Evolutionary conservation across 2,329 filamentous ascomycete genomes (phyloP), one percentile per base, ranked within the genome.

Genomic region (Monilinia laxa): DNA sequence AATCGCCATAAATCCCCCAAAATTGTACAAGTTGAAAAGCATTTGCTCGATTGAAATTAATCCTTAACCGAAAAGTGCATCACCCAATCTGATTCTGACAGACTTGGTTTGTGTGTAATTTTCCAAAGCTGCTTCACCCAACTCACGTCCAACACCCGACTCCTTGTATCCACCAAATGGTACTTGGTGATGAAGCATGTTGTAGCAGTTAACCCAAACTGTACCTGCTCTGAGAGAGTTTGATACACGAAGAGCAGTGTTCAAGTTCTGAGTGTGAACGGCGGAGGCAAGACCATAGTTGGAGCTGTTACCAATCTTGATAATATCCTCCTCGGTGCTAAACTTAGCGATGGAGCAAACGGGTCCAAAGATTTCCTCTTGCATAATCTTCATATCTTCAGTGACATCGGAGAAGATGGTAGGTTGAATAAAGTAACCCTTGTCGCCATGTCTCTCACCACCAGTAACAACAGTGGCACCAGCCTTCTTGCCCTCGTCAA

Each of bases 131-230:
- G 84, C 85, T 81, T 90, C 87, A 69, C 89, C 88, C 4, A 90
- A 81, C 78, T 96, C 92, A 66, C 90, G 87, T 55, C 91, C 91
- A 67, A 93, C 90, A 69, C 92, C 91, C 35, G 82, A 86, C 79
- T 92, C 85, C 80, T 93, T 94, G 82, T 85, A 92, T 0, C 92
- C 92, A 64, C 90, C 89, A 72, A 93, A 93, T 23, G 76, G 78
- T 60, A 90, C 73, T 73, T 87, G 82, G 79, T 87, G 85, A 77
- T 90, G 86, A 1, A 95, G 80, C 69, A 87, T 81, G 79, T 95
- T 96, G 81, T 94, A 75, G 64, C 68, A 72, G 62, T 74, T 72
- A 67, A 75, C 74, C 75, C 76, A 78, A 62, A 77, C 75, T 38
- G 76, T 77, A 72, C 85, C 88, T 31, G 88, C 88, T 74, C 82